Percentiles rank a stretch among this genome's conserved stretches.
Evolutionary conservation across 2,329 filamentous ascomycete species (phyloP).

Genomic region (Trichoderma arundinaceum): DNA sequence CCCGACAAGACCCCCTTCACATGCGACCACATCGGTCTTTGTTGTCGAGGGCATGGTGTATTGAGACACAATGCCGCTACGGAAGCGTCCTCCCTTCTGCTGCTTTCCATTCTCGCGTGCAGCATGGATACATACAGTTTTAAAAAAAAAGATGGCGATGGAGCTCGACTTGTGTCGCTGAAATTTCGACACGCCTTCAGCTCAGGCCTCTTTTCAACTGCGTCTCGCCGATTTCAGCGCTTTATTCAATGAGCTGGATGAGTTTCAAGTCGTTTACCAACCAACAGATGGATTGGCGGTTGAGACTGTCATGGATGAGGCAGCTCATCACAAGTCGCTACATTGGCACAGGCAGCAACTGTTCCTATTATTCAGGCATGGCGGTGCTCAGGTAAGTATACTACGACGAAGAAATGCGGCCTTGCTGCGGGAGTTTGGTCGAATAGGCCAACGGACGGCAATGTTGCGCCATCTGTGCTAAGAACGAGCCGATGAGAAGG

Average conservation of each 20-base stretch:
- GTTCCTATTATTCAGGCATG: background rate
- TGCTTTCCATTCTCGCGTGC: background rate
- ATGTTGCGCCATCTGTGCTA: background rate
- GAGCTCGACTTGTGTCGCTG: background rate
- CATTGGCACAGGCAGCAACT: background rate
- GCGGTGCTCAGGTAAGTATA: background rate
- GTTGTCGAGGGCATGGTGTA: background rate
- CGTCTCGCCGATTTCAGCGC: too few species aligned
- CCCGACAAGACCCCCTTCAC: background rate
- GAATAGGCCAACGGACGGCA: background rate
- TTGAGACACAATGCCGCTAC: background rate
- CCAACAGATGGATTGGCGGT: too few species aligned
- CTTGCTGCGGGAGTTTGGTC: too few species aligned
- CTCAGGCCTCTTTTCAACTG: too few species aligned
- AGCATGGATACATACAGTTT: too few species aligned
- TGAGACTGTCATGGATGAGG: too few species aligned
- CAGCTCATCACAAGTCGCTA: background rate
- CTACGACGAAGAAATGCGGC: background rate
- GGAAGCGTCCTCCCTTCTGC: background rate
- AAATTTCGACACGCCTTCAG: too few species aligned
- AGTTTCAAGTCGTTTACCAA: too few species aligned
- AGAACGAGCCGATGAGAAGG: background rate
- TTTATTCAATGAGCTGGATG: too few species aligned
- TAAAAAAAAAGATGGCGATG: too few species aligned
- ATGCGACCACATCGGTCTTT: background rate